phyloP scores from a whole-genome alignment of 345 rosid genomes.

The Salix udensis region DNA sequence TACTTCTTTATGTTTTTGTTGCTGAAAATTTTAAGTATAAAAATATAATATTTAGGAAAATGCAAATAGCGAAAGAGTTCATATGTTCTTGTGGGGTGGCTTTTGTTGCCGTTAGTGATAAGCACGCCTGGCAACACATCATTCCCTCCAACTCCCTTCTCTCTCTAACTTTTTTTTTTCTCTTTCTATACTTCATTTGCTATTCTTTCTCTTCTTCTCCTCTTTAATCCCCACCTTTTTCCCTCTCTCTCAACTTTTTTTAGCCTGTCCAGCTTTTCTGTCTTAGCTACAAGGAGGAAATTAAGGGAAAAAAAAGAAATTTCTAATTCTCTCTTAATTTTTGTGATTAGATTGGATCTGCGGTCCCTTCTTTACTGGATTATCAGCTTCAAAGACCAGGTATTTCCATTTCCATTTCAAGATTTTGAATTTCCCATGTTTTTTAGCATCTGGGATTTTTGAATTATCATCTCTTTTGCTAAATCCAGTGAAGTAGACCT shows the following conservation, averaged over 20 bases:
- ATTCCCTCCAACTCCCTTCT: constrained; percentile 57
- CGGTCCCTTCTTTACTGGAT: constrained; percentile 26
- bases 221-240: constrained; percentile 13
- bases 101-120: constrained; percentile 76
- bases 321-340: constrained; percentile 11
- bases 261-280: constrained; percentile 13
- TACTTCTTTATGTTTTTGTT: too few species aligned
- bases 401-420: constrained; percentile 7
- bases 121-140: constrained; percentile 96
- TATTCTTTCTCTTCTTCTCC: not conserved
- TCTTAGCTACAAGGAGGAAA: constrained; percentile 11
- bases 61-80: constrained; percentile 21
- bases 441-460: constrained; percentile 14
- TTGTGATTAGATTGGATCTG: constrained; percentile 52
- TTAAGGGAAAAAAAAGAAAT: not conserved
- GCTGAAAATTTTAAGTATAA: too few species aligned
- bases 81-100: constrained; percentile 31
- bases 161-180: constrained; percentile 11
- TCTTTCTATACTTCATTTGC: not conserved
- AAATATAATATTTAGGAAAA: not conserved
- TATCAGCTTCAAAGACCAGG: constrained; percentile 32
- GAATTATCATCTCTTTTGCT: constrained; percentile 11
- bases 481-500: constrained; percentile 6
- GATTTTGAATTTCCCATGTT: not conserved
- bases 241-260: constrained; percentile 27